Base-by-base conservation (phyloP, 768 basidiomycete genomes). In the Lactarius akahatsu region DNA sequence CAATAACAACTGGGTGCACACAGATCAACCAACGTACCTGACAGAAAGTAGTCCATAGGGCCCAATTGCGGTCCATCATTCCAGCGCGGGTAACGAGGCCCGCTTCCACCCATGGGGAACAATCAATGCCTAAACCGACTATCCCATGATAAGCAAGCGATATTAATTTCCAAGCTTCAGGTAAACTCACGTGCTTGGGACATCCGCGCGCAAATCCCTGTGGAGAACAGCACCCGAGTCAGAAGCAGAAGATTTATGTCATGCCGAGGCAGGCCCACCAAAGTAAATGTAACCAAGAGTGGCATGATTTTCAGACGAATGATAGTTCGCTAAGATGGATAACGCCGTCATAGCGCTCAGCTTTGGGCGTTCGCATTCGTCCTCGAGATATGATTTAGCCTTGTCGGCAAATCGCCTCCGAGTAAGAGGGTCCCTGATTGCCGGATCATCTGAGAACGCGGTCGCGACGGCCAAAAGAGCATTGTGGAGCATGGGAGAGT, bases 401-500 rank as follows among this genome's bases (percentile, higher is more conserved):
- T 76, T 72, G 34, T 72, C 70, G 28, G 78, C 79, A 68, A 77
- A 81, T 38, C 66, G 56, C 36, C 61, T 68, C n/a, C 81, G 73
- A 6, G 73, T 72, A 11, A 67, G 69, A 7, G 72, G 68, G 30
- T 73, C 64, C 28, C 73, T 74, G 23, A 80, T 72, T n/a, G 67
- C 45, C 3, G 76, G 75, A 20, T 80, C 77, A 67, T 80, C 78
- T 38, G 77, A 72, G 62, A 74, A 79, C 15, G 77, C 77, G 3
- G 77, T 72, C 9, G 77, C 80, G 58, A 83, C 77, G 16, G 77
- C 79, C 54, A 90, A 75, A 3, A 88, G 78, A 1, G 87, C 81
- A 69, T 90, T 90, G 75, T 90, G 89, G 9, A 90, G 79, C 83
- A 90, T 85, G 0, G 88, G 86, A 2, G 86, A 88, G 74, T 90